Evolutionary conservation across 2,329 filamentous ascomycete genomes (phyloP), one percentile per base, ranked within the genome.

Genomic region (Podosphaera leucotricha): DNA sequence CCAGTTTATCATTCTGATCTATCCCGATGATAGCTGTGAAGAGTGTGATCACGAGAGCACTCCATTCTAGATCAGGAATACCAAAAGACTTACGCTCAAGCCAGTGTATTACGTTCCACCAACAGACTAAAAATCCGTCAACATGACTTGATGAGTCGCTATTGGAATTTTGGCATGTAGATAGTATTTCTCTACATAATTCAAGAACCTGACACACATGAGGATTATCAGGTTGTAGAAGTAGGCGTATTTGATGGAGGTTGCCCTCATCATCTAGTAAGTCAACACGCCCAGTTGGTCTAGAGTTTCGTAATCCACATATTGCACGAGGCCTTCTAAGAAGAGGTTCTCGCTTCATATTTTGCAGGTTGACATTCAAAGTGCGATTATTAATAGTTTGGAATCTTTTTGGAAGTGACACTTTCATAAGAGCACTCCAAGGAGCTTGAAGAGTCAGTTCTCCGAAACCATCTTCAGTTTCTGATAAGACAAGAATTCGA

Each of bases 51-150:
- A 74, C 65, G 40, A 80, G 57, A 2, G 75, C 71, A 3, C 77
- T 78, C 80, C 80, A 86, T 57, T 86, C 81, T 1, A 62, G 46
- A 48, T 78, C 67, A 2, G 60, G 59, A 13, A 65, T 56, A 6
- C 62, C 55, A 3, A 66, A 60, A 3, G 66, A 62, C 45, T 67
- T 66, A 10, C 60, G 54, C 24, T 63, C 62, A 36, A 82, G 63
- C 80, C 80, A 87, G 48, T 74, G 71, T 60, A 80, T 70, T 18
- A 72, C 67, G 55, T 82, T 76, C 70, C 80, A 80, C 78, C 80
- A 86, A 2, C 70, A 73, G 8, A 75, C 67, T 46, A 81, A 61
- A 8, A 84, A 61, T 21, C 65, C 64, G 65, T 80, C 62, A 35
- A 19, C 19, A 19, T 10, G 16, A 2, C 30, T 33, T 2, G 15